Percentiles rank a stretch among this genome's conserved stretches.
These are phyloP conservation scores for Debaryomyces psychrophilus DNA, from an alignment of 1,139 yeast species.

Conservation along the genomic window DNA sequence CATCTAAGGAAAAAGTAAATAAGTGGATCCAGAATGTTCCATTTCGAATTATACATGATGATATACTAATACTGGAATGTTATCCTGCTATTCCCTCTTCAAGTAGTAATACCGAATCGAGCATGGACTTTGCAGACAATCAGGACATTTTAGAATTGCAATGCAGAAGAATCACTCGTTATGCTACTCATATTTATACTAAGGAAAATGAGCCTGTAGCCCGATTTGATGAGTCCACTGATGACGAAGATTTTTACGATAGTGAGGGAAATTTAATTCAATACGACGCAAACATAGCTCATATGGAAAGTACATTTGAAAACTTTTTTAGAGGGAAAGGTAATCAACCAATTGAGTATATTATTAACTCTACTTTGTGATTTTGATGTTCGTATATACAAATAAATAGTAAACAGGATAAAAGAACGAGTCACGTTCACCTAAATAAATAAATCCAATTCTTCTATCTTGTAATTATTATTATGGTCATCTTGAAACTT, in stretches of 20 bases:
- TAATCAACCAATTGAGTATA: conserved; percentile 12
- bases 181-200: conserved; percentile 43
- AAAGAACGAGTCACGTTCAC: neutral
- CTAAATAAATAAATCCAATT: conserved; percentile 39
- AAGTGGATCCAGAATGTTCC: conserved; percentile 66
- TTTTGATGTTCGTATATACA: conserved; percentile 3
- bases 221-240: conserved; percentile 13
- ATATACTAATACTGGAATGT: conserved; percentile 35
- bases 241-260: conserved; percentile 14
- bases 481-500: conserved; percentile 26
- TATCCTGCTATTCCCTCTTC: conserved; percentile 47
- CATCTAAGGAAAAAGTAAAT: conserved; percentile 60
- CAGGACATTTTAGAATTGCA: conserved; percentile 55
- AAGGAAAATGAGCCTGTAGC: conserved; percentile 33
- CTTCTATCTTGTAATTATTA: conserved; percentile 33
- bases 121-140: conserved; percentile 28
- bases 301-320: conserved; percentile 11
- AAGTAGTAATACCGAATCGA: conserved; percentile 19
- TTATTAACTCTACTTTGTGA: conserved; percentile 14
- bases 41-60: conserved; percentile 26
- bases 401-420: neutral
- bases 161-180: conserved; percentile 52
- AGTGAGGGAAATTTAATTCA: conserved; percentile 14
- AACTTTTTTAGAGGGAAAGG: conserved; percentile 9
- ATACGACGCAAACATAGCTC: conserved; percentile 12